Evolutionary conservation across 148 eudicot genomes (phyloP), one percentile per base, ranked within the genome.

Genomic region (Vaccinium darrowii): DNA sequence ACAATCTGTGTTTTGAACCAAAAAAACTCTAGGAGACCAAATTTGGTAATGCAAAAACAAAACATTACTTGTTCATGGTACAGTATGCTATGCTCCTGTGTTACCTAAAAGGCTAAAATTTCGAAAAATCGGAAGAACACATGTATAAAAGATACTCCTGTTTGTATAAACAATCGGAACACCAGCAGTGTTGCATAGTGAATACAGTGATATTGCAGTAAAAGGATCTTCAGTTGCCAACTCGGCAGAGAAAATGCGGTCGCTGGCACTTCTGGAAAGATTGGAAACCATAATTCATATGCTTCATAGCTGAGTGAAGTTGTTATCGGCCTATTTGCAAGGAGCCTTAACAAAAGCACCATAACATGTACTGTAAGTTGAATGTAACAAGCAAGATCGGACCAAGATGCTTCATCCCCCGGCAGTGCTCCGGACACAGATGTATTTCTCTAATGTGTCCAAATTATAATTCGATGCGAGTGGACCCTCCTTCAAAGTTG

Each of bases 331-430:
- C n/a, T 15, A 16, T 11, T 47, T 74, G 30, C 47, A 8, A 71
- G 69, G 27, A 18, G 76, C 36, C 7, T 77, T 25, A 19, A n/a
- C 78, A 73, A 14, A 2, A 73, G 21, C 77, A 74, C 25, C 78
- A 18, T 21, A 74, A 43, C 50, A 39, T 19, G 10, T 43, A 43
- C n/a, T 51, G 5, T 79, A 27, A 18, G 77, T 53, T 78, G 69
- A 63, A 75, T 53, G 7, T 49, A 43, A 43, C 14, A 81, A 47
- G 62, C 54, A 16, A 54, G 30, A 67, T 79, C 87, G 90, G 90
- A 88, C 90, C 90, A 62, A 60, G 19, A 25, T 53, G 87, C 87
- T 88, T 85, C 87, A 85, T 85, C 51, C 87, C 87, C 75, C 19
- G 13, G 16, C 33, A 27, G n/a, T 11, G 47, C 8, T 39, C n/a